Percentiles rank a stretch among this genome's conserved stretches.
Conservation (phyloP, 768 basidiomycete genomes). For the Amanita subjunquillea region DNA sequence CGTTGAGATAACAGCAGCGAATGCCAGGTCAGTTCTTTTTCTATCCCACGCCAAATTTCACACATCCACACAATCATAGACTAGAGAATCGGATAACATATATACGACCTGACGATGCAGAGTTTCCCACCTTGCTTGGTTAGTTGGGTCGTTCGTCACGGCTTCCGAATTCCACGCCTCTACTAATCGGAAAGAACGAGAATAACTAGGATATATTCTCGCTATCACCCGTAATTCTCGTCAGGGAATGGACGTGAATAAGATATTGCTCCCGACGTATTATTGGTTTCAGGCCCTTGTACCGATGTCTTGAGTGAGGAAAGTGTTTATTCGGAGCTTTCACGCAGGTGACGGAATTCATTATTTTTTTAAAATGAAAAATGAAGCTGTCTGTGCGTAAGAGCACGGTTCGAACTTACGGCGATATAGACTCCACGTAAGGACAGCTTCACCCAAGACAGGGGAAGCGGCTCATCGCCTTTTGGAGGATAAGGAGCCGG, state of each 20-base stretch:
- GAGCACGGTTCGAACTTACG: background rate
- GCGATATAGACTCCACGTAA: too few relatives aligned
- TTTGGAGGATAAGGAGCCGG: background rate
- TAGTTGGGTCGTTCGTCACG: too few relatives aligned
- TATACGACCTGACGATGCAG: too few relatives aligned
- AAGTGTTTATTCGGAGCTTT: background rate
- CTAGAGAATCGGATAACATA: too few relatives aligned
- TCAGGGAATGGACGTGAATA: background rate
- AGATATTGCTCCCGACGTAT: background rate
- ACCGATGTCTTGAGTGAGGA: background rate
- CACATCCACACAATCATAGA: too few relatives aligned
- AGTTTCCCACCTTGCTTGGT: too few relatives aligned
- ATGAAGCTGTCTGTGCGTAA: background rate
- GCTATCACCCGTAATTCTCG: background rate
- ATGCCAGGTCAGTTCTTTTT: too few relatives aligned
- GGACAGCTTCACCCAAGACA: background rate
- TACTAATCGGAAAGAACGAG: background rate
- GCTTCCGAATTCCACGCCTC: background rate
- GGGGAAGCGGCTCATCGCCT: constrained; percentile 1
- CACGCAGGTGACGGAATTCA: background rate
- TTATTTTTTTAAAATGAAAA: background rate
- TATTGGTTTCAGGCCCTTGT: background rate
- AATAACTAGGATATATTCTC: background rate
- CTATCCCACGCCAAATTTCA: too few relatives aligned
- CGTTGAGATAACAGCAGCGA: too few relatives aligned